These are phyloP conservation scores for Didymella exigua DNA, from an alignment of 2,329 filamentous ascomycete genomes.

Conservation along the genomic window DNA sequence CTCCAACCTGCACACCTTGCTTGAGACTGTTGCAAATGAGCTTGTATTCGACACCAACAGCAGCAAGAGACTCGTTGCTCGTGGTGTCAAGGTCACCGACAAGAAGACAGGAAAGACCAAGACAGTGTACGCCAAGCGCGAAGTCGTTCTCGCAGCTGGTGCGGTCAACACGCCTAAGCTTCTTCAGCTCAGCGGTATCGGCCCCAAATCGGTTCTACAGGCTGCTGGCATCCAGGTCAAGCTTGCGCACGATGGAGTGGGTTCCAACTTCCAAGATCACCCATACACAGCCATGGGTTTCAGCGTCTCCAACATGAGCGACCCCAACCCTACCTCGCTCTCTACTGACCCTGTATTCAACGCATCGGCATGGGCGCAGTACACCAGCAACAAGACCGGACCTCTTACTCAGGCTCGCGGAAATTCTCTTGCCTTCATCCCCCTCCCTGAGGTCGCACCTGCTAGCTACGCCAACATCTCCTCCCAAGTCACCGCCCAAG, in stretches of 20 bases:
- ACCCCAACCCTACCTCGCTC: slow-evolving; percentile 29
- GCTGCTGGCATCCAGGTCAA: slow-evolving; percentile 34
- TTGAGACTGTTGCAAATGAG: slow-evolving; percentile 28
- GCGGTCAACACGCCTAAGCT: slow-evolving; percentile 62
- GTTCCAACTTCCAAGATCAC: slow-evolving; percentile 45
- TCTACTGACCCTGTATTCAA: slow-evolving; percentile 34
- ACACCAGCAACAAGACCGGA: slow-evolving; percentile 32
- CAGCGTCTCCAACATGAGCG: slow-evolving; percentile 27
- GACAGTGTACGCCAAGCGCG: slow-evolving; percentile 44
- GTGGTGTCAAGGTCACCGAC: slow-evolving; percentile 34
- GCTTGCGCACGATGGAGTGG: slow-evolving; percentile 39
- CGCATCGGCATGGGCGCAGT: slow-evolving; percentile 37
- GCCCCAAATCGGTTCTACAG: slow-evolving; percentile 34
- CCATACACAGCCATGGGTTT: slow-evolving; percentile 30
- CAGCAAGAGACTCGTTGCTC: slow-evolving; percentile 26
- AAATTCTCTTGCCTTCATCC: slow-evolving; percentile 34
- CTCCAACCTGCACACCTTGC: slow-evolving; percentile 38
- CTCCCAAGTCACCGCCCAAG: slow-evolving; percentile 15
- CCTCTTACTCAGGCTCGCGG: slow-evolving; percentile 36
- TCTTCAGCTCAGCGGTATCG: slow-evolving; percentile 47
- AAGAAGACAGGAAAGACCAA: slow-evolving; percentile 22
- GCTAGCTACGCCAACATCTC: slow-evolving; percentile 25
- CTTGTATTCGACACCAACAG: slow-evolving; percentile 28
- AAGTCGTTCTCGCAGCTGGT: slow-evolving; percentile 66
- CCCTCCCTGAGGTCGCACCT: slow-evolving; percentile 33